Percentiles rank a stretch among this genome's conserved stretches.
Evolutionary conservation across 129 eudicot genomes (phyloP).

Genomic region (Artemisia tridentata): DNA sequence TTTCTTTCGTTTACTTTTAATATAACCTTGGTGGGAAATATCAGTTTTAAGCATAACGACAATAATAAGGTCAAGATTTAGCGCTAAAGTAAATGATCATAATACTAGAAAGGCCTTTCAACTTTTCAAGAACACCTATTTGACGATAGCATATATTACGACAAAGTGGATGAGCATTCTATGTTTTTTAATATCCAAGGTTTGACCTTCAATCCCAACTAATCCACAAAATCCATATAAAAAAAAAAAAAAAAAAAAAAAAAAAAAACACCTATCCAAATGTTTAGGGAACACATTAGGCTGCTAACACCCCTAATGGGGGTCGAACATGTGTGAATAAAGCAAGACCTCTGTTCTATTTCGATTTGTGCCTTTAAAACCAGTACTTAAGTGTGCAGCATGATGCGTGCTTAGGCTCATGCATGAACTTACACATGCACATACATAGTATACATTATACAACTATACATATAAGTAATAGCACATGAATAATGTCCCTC

Average conservation of each 20-base stretch:
- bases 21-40: too few relatives aligned
- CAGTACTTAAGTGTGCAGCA: slow-evolving; percentile 11
- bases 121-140: too few relatives aligned
- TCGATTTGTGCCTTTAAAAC: too few relatives aligned
- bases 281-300: background rate
- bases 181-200: background rate
- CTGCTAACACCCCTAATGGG: background rate
- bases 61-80: background rate
- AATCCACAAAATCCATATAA: background rate
- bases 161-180: background rate
- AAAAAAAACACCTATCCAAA: background rate
- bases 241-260: too few relatives aligned
- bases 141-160: too few relatives aligned
- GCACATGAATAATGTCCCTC: slow-evolving; percentile 1
- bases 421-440: background rate
- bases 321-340: background rate
- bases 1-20: background rate
- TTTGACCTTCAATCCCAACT: background rate
- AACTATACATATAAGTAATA: background rate
- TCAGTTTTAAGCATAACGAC: too few relatives aligned
- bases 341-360: too few relatives aligned
- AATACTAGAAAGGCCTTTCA: background rate
- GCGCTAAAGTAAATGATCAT: background rate
- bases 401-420: slow-evolving; percentile 3
- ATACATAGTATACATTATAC: background rate